Evolutionary conservation across 2,329 filamentous ascomycete genomes (phyloP).

Genomic region (Colletotrichum camelliae): DNA sequence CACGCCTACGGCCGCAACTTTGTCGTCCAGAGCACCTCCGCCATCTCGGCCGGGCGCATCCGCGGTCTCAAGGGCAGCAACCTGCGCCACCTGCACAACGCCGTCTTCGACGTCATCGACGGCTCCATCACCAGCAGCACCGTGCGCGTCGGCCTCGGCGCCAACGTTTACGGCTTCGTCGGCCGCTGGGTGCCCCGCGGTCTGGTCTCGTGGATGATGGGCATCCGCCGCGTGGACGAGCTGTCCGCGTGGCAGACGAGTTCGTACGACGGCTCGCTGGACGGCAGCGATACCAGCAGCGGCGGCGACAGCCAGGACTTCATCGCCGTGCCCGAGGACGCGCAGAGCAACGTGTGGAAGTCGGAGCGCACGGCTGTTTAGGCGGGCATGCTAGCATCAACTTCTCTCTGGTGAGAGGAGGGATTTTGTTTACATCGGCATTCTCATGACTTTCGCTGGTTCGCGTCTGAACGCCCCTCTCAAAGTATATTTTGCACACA

Average conservation of each 20-base stretch:
- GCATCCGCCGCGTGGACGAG: constrained; percentile 68
- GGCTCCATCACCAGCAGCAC: constrained; percentile 64
- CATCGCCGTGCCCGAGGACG: constrained; percentile 52
- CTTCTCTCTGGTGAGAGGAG: neutral
- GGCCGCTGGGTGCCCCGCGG: constrained; percentile 79
- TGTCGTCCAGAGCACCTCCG: constrained; percentile 58
- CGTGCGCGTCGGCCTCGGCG: constrained; percentile 84
- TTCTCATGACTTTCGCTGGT: neutral
- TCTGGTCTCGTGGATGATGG: constrained; percentile 94
- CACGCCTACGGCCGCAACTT: constrained; percentile 69
- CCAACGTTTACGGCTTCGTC: constrained; percentile 83
- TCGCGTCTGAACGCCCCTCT: constrained; percentile 2
- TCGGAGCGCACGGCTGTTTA: neutral
- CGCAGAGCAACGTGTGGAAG: constrained; percentile 51
- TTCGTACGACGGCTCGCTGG: constrained; percentile 38
- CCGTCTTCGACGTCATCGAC: constrained; percentile 88
- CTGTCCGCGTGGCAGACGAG: constrained; percentile 58
- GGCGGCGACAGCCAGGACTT: constrained; percentile 52
- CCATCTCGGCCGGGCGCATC: constrained; percentile 61
- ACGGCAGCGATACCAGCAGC: constrained; percentile 37
- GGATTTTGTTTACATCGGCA: neutral
- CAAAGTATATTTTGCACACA: neutral
- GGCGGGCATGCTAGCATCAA: neutral
- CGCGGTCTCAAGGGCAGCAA: constrained; percentile 72
- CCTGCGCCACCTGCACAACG: constrained; percentile 80